Evolutionary conservation across 352 stramenopile species (phyloP).

Genomic region (Globisporangium emineosum): DNA sequence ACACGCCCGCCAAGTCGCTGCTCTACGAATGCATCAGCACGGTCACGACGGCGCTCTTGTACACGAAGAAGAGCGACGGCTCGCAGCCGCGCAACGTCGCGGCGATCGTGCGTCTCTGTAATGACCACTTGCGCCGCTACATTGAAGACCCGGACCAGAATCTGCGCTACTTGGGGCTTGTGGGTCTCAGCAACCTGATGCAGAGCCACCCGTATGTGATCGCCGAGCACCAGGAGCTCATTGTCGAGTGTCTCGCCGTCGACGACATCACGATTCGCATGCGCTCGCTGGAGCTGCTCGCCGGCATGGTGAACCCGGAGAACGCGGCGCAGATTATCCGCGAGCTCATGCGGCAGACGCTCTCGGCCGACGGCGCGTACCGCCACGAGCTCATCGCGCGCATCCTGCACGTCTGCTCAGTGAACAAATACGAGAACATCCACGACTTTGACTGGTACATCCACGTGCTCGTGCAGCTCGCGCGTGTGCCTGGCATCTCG

Average conservation of each 20-base stretch:
- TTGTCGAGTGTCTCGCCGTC: slow-evolving; percentile 96
- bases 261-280: slow-evolving; percentile 99
- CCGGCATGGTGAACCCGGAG: slow-evolving; percentile 94
- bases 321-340: slow-evolving; percentile 96
- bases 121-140: slow-evolving; percentile 94
- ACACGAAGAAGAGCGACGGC: slow-evolving; percentile 96
- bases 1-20: slow-evolving; percentile 97
- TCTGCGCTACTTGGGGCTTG: slow-evolving; percentile 97
- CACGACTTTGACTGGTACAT: slow-evolving; percentile 99
- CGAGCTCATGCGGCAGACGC: slow-evolving; percentile 95
- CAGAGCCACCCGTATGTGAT: slow-evolving; percentile 94
- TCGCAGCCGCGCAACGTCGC: slow-evolving; percentile 92
- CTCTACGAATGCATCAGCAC: slow-evolving; percentile 98
- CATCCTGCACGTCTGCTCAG: slow-evolving; percentile 95
- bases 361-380: slow-evolving; percentile 92
- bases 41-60: slow-evolving; percentile 95
- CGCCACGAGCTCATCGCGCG: slow-evolving; percentile 94
- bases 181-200: slow-evolving; percentile 97
- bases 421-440: slow-evolving; percentile 98
- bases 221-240: slow-evolving; percentile 93
- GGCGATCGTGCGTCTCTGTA: slow-evolving; percentile 94
- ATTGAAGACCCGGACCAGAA: slow-evolving; percentile 99
- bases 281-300: slow-evolving; percentile 94
- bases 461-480: slow-evolving; percentile 94
- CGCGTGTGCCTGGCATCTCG: slow-evolving; percentile 84